Conservation (phyloP, 108 stramenopile genomes). For the Cyclotella cryptica region DNA sequence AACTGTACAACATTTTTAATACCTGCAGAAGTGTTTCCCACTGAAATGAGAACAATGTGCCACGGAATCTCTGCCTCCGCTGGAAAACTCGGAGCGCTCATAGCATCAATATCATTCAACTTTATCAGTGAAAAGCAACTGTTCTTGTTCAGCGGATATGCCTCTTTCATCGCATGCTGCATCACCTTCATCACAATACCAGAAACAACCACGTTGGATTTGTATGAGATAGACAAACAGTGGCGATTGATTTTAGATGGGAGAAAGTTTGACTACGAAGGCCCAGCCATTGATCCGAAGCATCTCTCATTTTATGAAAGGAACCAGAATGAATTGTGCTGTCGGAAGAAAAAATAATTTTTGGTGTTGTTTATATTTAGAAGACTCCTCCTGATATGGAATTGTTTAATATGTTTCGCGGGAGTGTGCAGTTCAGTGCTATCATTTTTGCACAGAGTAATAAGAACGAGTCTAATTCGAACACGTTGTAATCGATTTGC, state of each 20-base stretch:
- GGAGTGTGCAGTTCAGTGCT: too few species aligned
- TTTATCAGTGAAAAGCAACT: conserved; percentile 48
- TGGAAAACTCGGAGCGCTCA: conserved; percentile 78
- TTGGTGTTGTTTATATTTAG: not conserved
- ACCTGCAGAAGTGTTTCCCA: conserved; percentile 69
- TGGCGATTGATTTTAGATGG: conserved; percentile 63
- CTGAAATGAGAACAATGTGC: conserved; percentile 70
- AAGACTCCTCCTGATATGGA: not conserved
- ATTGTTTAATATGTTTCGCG: not conserved
- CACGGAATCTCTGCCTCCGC: conserved; percentile 79
- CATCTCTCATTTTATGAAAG: conserved; percentile 70
- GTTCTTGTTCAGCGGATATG: conserved; percentile 65
- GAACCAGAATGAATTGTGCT: conserved; percentile 32
- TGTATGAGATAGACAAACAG: conserved; percentile 68
- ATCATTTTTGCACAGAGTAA: too few species aligned
- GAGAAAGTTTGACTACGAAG: conserved; percentile 52
- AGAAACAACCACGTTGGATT: conserved; percentile 64
- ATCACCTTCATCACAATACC: conserved; percentile 73
- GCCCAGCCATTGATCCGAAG: conserved; percentile 61
- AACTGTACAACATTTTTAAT: conserved; percentile 79
- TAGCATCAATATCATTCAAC: conserved; percentile 73
- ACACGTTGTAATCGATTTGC: too few species aligned
- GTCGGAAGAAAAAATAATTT: conserved; percentile 7
- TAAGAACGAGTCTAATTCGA: too few species aligned
- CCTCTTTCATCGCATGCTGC: conserved; percentile 58